These are phyloP conservation scores for Pyricularia sp. DNA, from an alignment of 2,329 filamentous ascomycete species.

Conservation along the genomic window DNA sequence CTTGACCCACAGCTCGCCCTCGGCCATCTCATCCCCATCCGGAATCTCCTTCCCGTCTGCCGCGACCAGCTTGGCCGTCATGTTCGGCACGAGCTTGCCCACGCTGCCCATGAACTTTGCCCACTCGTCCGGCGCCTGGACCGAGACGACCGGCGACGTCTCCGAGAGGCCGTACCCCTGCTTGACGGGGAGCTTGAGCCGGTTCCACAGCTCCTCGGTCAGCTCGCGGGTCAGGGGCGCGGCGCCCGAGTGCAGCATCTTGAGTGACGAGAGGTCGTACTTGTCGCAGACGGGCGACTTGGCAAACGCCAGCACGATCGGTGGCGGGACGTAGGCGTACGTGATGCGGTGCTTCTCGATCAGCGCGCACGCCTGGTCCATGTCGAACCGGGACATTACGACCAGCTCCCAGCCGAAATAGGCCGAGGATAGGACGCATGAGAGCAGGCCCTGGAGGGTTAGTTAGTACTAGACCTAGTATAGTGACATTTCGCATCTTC, in stretches of 20 bases:
- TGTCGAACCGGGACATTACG: conserved; percentile 72
- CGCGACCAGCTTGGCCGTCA: conserved; percentile 71
- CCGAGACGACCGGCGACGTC: conserved; percentile 70
- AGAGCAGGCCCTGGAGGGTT: conserved; percentile 48
- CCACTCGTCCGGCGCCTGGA: conserved; percentile 70
- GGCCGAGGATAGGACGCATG: conserved; percentile 59
- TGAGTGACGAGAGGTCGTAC: conserved; percentile 70
- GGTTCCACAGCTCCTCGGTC: conserved; percentile 63
- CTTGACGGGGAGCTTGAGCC: conserved; percentile 73
- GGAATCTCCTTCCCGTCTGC: conserved; percentile 26
- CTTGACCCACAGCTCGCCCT: conserved; percentile 67
- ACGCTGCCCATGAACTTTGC: conserved; percentile 66
- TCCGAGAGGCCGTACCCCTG: conserved; percentile 90
- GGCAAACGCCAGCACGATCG: conserved; percentile 69
- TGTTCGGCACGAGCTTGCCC: conserved; percentile 68
- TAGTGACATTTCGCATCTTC: not conserved
- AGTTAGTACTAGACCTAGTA: not conserved
- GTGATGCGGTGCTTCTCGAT: conserved; percentile 70
- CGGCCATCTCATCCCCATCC: conserved; percentile 45
- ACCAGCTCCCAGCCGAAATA: conserved; percentile 57
- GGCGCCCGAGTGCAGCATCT: conserved; percentile 81
- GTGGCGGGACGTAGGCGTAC: conserved; percentile 75
- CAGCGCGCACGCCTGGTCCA: conserved; percentile 67
- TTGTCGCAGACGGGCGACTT: conserved; percentile 71
- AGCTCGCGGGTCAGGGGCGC: conserved; percentile 77